Base-by-base conservation (phyloP, 129 eudicot species). In the Saussurea involucrata region DNA sequence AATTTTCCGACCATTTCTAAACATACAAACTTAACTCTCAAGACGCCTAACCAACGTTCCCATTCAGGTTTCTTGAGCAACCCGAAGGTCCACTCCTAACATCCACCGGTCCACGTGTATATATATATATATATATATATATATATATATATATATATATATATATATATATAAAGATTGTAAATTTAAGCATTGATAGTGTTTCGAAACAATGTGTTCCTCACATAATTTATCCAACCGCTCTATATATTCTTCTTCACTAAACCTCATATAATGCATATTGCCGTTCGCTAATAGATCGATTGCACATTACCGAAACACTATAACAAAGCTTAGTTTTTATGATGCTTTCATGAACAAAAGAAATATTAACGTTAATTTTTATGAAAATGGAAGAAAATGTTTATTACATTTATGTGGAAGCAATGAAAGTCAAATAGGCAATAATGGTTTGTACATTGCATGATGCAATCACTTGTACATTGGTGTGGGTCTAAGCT, bases 391-490 rank as follows among this genome's bases (percentile, higher is more conserved):
- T 46, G 57, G 57, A 46, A 46, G 57, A 49, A 49, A 49, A 53
- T 17, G 2, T n/a, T 18, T 53, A 53, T 17, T 5, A 49, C 8
- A 49, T 49, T n/a, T 17, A 53, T 17, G 22, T 53, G 7, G 61
- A 53, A 53, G 61, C 20, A 53, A 53, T 17, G 22, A 53, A 53
- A 53, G 61, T 53, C 61, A 53, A 53, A 17, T n/a, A 28, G 1
- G 63, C 70, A 57, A 74, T 74, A 72, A 80, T 55, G 69, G 71
- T 21, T 66, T 73, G 84, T 74, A 80, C 84, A 34, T 67, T 80
- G 49, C 64, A 57, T 74, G 84, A 74, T 61, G 66, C 34, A 67
- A 74, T 74, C 29, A 34, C 80, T 66, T 80, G 80, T 75, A 57
- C 84, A 58, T 68, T 55, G 74, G 0, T n/a, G 29, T n/a, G 15